A percentile compares a stretch with the other conserved stretches of the same genome.
Conservation (phyloP, 2,329 filamentous ascomycete species). For the Microcyclosporella mali region DNA sequence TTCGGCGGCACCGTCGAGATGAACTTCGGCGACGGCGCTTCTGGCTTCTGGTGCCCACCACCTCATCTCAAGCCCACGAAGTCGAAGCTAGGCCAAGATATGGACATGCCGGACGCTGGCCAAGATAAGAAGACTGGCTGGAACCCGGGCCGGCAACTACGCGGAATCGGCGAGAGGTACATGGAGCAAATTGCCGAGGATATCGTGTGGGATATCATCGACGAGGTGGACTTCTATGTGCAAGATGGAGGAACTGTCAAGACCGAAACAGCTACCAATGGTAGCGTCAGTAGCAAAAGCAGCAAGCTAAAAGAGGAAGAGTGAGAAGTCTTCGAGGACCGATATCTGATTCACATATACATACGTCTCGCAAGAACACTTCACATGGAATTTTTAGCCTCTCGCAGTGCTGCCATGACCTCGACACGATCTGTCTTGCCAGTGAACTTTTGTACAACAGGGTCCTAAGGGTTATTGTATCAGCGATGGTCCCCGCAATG, state of each 20-base stretch:
- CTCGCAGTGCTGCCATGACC: constrained; percentile 78
- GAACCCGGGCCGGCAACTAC: constrained; percentile 37
- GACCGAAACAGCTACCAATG: constrained; percentile 11
- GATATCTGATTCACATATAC: too few relatives aligned
- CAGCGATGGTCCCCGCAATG: too few relatives aligned
- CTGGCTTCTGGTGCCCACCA: constrained; percentile 81
- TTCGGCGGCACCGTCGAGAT: constrained; percentile 84
- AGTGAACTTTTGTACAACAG: constrained; percentile 74
- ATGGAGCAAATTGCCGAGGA: constrained; percentile 93
- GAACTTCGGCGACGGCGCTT: constrained; percentile 83
- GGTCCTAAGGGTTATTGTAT: constrained; percentile 52
- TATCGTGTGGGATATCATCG: constrained; percentile 81
- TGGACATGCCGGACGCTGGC: constrained; percentile 28
- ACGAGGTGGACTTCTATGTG: constrained; percentile 87
- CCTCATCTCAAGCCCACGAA: constrained; percentile 39
- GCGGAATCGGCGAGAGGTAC: constrained; percentile 70
- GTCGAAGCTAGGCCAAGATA: constrained; percentile 24
- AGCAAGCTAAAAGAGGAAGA: constrained; percentile 20
- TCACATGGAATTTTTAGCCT: constrained; percentile 70
- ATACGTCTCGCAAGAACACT: neutral
- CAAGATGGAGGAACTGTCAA: constrained; percentile 49
- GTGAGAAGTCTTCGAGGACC: neutral
- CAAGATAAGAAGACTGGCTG: constrained; percentile 22
- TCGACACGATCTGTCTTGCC: constrained; percentile 73
- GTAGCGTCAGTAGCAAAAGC: constrained; percentile 14